A percentile compares a stretch with the other conserved stretches of the same genome.
Evolutionary conservation across 352 stramenopile genomes (phyloP).

Genomic region (Phytopythium oedochilum): DNA sequence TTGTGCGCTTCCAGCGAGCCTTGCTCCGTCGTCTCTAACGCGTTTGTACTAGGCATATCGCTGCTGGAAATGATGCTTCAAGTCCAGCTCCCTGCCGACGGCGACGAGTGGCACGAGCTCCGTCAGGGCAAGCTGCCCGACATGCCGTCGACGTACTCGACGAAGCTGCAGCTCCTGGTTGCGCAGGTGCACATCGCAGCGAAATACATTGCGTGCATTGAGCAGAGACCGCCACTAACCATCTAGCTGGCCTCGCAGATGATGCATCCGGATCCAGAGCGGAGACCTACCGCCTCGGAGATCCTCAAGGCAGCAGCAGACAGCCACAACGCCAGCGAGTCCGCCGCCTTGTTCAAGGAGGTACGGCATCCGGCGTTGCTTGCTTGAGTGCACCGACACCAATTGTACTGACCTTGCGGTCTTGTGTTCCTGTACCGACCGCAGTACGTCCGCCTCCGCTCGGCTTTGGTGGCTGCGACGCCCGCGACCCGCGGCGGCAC

Average conservation of each 20-base stretch:
- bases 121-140: constrained; percentile 40
- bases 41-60: constrained; percentile 39
- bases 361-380: constrained; percentile 7
- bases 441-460: neutral
- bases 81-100: constrained; percentile 35
- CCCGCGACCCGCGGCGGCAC: neutral
- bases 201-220: neutral
- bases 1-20: neutral
- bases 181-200: constrained; percentile 22
- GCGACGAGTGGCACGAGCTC: constrained; percentile 65
- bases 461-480: neutral
- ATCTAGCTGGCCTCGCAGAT: constrained; percentile 25
- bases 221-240: neutral
- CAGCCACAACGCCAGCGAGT: constrained; percentile 6
- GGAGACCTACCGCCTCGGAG: constrained; percentile 31
- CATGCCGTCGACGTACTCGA: constrained; percentile 42
- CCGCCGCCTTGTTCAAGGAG: constrained; percentile 19
- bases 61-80: constrained; percentile 54
- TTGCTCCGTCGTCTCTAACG: neutral
- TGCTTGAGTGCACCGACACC: neutral
- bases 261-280: constrained; percentile 43
- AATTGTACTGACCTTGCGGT: neutral
- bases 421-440: neutral
- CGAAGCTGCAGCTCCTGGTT: constrained; percentile 32
- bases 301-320: constrained; percentile 29